These are phyloP conservation scores for Aspergillus olivimuriae DNA, from an alignment of 495 filamentous ascomycete genomes.

Conservation along the genomic window DNA sequence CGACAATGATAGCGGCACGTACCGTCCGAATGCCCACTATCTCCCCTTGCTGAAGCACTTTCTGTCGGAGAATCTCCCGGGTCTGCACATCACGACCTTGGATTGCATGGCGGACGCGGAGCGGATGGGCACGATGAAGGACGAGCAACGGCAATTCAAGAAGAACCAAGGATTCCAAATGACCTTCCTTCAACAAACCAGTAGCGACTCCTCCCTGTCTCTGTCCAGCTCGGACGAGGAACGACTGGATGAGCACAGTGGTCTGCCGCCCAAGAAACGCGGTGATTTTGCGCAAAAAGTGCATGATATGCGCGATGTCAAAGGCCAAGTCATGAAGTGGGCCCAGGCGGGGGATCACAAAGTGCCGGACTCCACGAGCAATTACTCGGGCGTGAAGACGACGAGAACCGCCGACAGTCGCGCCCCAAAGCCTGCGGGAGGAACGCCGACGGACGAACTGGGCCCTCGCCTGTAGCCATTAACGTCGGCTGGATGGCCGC, in stretches of 20 bases:
- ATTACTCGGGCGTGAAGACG: not conserved
- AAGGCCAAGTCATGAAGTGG: slow-evolving; percentile 37
- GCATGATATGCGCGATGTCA: slow-evolving; percentile 38
- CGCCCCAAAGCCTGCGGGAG: not conserved
- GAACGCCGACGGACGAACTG: not conserved
- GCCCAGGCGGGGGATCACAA: slow-evolving; percentile 22
- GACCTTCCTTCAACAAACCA: slow-evolving; percentile 58
- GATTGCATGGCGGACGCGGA: slow-evolving; percentile 62
- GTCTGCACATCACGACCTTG: slow-evolving; percentile 61
- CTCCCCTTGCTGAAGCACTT: slow-evolving; percentile 66
- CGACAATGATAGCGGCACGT: slow-evolving; percentile 93
- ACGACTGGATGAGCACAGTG: slow-evolving; percentile 52
- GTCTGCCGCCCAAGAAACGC: slow-evolving; percentile 23
- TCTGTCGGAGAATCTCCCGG: slow-evolving; percentile 63
- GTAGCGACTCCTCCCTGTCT: slow-evolving; percentile 43
- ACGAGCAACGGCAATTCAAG: slow-evolving; percentile 54
- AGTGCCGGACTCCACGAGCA: not conserved
- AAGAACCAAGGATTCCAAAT: slow-evolving; percentile 57
- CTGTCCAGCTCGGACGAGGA: slow-evolving; percentile 74
- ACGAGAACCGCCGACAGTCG: not conserved
- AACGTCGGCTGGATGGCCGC: too few species aligned
- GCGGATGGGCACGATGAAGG: slow-evolving; percentile 53
- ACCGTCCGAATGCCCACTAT: slow-evolving; percentile 71
- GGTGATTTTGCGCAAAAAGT: slow-evolving; percentile 25
- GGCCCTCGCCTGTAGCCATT: too few species aligned